Evolutionary conservation across 805 yeast species (phyloP).

Genomic region (Teunomyces aglyptinius): DNA sequence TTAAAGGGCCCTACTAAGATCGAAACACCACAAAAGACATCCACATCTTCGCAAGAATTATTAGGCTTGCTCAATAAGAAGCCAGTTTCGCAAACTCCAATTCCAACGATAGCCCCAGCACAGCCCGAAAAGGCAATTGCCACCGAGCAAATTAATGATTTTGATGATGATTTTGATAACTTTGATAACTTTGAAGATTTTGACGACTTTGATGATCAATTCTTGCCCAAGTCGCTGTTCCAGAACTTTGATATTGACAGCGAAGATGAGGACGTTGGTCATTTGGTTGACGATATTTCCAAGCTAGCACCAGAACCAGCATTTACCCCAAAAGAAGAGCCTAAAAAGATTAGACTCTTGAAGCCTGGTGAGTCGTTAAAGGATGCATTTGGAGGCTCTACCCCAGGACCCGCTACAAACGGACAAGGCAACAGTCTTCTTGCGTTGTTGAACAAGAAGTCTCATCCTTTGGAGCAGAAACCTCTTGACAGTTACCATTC

Average conservation of each 20-base stretch:
- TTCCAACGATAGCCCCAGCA: conserved; percentile 1
- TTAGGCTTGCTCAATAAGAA: conserved; percentile 12
- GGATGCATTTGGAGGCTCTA: conserved; percentile 7
- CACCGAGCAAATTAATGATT: conserved; percentile 16
- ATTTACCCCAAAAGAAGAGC: conserved; percentile 6
- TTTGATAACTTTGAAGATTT: conserved; percentile 35
- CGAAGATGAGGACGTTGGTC: conserved; percentile 33
- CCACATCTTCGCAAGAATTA: conserved; percentile 11
- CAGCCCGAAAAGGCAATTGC: conserved; percentile 4
- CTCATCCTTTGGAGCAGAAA: not conserved
- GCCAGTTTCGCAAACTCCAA: not conserved
- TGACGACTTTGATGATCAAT: conserved; percentile 27
- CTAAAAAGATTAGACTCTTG: conserved; percentile 20
- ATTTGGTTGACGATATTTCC: conserved; percentile 10
- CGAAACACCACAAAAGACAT: not conserved
- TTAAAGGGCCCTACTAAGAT: conserved; percentile 6
- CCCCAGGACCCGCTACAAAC: conserved; percentile 5
- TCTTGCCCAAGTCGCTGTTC: conserved; percentile 9
- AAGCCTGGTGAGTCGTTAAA: conserved; percentile 28
- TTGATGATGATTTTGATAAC: conserved; percentile 23
- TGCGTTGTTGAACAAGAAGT: conserved; percentile 17
- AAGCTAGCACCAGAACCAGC: not conserved
- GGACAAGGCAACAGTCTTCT: conserved; percentile 21
- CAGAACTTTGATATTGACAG: conserved; percentile 31
- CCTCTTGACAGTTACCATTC: conserved; percentile 13